These are phyloP conservation scores for Gossypioides kirkii DNA, from an alignment of 345 rosid genomes.

Conservation along the genomic window DNA sequence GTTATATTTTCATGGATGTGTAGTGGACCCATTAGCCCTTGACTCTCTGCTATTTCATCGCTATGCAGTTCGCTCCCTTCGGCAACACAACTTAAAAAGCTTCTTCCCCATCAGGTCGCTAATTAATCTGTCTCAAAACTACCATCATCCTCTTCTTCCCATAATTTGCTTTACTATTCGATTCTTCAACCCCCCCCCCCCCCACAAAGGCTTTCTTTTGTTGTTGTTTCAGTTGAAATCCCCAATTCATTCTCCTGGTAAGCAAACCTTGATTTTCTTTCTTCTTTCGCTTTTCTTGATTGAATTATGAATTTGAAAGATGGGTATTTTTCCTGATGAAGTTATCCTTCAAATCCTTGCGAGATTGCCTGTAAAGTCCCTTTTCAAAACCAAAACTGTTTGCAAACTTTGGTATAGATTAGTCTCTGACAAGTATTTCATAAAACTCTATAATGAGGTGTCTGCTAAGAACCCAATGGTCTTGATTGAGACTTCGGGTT, in stretches of 20 bases:
- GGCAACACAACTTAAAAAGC: neutral
- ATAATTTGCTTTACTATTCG: neutral
- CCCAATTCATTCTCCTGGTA: constrained; percentile 11
- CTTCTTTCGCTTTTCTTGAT: neutral
- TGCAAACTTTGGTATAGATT: constrained; percentile 71
- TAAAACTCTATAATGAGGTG: constrained; percentile 41
- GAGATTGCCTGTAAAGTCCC: constrained; percentile 68
- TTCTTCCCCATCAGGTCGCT: neutral
- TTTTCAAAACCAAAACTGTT: constrained; percentile 60
- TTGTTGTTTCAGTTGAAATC: neutral
- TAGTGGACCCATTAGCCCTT: no score
- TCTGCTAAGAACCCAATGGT: constrained; percentile 49
- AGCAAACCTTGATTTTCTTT: constrained; percentile 1
- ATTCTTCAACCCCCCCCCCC: neutral
- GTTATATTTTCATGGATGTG: no score
- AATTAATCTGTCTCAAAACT: no score
- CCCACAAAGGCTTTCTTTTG: neutral
- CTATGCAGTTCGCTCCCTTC: neutral
- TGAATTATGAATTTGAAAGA: constrained; percentile 28
- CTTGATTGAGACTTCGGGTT: constrained; percentile 55
- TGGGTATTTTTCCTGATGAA: constrained; percentile 61
- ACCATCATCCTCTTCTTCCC: neutral
- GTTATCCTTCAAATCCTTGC: constrained; percentile 62
- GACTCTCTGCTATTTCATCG: neutral
- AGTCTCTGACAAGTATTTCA: constrained; percentile 55